Evolutionary conservation across 1,284 basidiomycete genomes (phyloP).

Genomic region (Vanrija sp.): DNA sequence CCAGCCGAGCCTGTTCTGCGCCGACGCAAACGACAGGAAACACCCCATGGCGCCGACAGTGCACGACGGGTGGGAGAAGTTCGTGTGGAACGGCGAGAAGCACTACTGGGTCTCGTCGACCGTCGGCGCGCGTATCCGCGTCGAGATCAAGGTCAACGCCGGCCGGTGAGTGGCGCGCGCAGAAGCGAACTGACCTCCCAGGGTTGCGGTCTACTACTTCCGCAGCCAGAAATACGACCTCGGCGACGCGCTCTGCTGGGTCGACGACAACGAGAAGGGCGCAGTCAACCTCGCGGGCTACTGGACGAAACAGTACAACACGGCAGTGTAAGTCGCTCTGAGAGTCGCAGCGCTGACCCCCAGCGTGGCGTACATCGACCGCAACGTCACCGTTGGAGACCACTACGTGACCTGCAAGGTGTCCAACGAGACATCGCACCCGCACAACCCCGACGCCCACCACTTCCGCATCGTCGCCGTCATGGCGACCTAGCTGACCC

Average conservation of each 20-base stretch:
- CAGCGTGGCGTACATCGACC: slow-evolving; percentile 44
- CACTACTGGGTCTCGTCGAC: slow-evolving; percentile 44
- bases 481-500: slow-evolving; percentile 43
- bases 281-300: slow-evolving; percentile 41
- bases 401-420: slow-evolving; percentile 49
- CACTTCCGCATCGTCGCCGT: slow-evolving; percentile 50
- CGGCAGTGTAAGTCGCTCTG: slow-evolving; percentile 22
- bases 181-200: slow-evolving; percentile 2
- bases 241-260: slow-evolving; percentile 49
- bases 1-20: slow-evolving; percentile 46
- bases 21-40: slow-evolving; percentile 44
- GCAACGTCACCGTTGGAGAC: slow-evolving; percentile 42
- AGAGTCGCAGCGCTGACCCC: too few relatives aligned
- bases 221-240: slow-evolving; percentile 46
- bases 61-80: slow-evolving; percentile 41
- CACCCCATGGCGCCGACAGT: slow-evolving; percentile 41
- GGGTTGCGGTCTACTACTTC: slow-evolving; percentile 50
- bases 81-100: slow-evolving; percentile 48
- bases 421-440: slow-evolving; percentile 40
- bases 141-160: slow-evolving; percentile 42
- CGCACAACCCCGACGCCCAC: slow-evolving; percentile 40
- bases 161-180: slow-evolving; percentile 32
- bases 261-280: slow-evolving; percentile 48
- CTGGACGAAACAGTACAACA: slow-evolving; percentile 46
- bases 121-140: slow-evolving; percentile 42